Evolutionary conservation across 768 basidiomycete genomes (phyloP), one percentile per base, ranked within the genome.

Genomic region (Daedaleopsis sinensis): DNA sequence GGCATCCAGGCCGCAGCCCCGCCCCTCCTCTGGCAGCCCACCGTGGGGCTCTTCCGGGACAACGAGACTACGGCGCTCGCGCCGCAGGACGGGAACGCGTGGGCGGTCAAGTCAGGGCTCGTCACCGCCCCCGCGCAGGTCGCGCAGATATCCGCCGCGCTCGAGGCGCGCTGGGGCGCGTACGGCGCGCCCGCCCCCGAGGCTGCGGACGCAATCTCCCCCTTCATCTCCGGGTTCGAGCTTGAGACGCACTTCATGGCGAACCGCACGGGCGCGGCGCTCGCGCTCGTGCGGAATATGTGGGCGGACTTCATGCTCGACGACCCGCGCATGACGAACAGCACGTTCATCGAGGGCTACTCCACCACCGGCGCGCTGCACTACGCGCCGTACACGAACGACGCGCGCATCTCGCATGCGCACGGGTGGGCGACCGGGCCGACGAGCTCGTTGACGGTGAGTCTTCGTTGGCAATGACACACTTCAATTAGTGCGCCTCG

Each of bases 271-370:
- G 44, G 7, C 12, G 50, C 58, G 2, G 62, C 62, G 62, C 62
- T 64, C 43, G 23, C 52, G 54, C 62, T 64, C 55, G 35, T 64
- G 18, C 62, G 62, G 15, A 42, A 39, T 27, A 64, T 64, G 62
- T 64, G 62, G 62, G 62, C 49, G 49, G 62, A 64, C 55, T 64
- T 64, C 57, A 64, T 64, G 62, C 62, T 64, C 24, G 62, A 59
- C 58, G 62, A 64, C 58, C 58, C 62, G 51, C 62, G 62, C 47
- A 64, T 64, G 62, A 64, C 62, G 55, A 64, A 64, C 58, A 64
- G 62, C 62, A 64, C 62, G 54, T 64, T 64, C 62, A 59, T 64
- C 55, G 62, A 64, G 62, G 62, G 62, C 24, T 64, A 64, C 37
- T 59, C 62, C 16, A 38, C 48, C 35, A 53, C 49, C 7, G 62